Base-by-base conservation (phyloP, 1,139 yeast genomes). In the Casaregolazyma lundiana region DNA sequence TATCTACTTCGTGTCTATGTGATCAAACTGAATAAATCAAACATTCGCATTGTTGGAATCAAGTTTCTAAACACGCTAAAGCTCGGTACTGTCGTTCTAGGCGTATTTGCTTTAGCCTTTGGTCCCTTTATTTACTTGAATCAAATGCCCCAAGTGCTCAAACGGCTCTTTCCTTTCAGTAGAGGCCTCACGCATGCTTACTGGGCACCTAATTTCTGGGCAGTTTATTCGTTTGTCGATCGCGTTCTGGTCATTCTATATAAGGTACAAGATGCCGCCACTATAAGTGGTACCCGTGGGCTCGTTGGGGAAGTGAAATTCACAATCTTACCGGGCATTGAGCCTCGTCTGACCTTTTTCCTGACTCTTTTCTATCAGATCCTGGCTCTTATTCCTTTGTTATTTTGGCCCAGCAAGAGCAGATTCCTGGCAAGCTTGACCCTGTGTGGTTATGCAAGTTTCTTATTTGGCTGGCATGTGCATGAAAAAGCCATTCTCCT, bases 121-220 rank as follows among this genome's bases (percentile, higher is more conserved):
- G 86, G 75, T 0, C 99, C 98, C 0, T 89, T 89, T 60, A 67
- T 76, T 9, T 79, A 81, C 60, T 71, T 78, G 56, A 71, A 75
- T 5, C 84, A 82, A 38, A 61, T 85, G 44, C 84, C 86, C 1
- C 80, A 87, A 52, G 67, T 92, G 15, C 44, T 87, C 9, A 63
- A 71, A 4, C 72, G 98, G 43, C 67, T 94, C 35, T 92, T 92
- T 66, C 98, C 98, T 4, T 92, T 92, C 62, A 84, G 95, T 44
- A 76, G 98, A 61, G 98, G 98, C 1, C 73, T 94, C 35, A 92
- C 97, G 4, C 98, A 94, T 65, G 97, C 97, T 0, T 94, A 94
- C 67, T 92, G 98, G 98, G 98, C 98, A 0, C 98, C 98, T 3
- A 92, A 92, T 58, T 71, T 89, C 45, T 92, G 99, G 99, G 96